These are phyloP conservation scores for Talaromyces adpressus DNA, from an alignment of 495 filamentous ascomycete genomes.

Conservation along the genomic window DNA sequence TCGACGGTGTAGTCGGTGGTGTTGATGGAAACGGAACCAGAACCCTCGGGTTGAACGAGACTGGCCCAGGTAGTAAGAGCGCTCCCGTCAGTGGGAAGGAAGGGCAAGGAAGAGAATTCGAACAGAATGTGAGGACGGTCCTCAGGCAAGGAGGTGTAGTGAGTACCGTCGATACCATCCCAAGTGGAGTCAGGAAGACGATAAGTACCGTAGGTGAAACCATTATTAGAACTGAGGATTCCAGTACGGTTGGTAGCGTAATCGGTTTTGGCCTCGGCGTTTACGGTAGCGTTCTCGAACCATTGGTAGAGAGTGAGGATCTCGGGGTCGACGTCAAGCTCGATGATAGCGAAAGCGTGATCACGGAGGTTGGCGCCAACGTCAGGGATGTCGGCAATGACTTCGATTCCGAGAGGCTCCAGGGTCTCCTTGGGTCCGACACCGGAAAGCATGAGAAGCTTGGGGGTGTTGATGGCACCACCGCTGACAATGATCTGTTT, in stretches of 20 bases:
- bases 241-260: background rate
- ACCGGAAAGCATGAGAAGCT: constrained; percentile 58
- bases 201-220: constrained; percentile 4
- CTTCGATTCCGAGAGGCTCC: constrained; percentile 34
- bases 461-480: constrained; percentile 55
- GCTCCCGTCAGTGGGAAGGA: background rate
- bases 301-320: background rate
- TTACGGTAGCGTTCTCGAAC: background rate
- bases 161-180: background rate
- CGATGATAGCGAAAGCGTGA: constrained; percentile 19
- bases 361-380: constrained; percentile 65
- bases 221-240: background rate
- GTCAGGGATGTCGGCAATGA: constrained; percentile 48
- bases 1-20: constrained; percentile 9
- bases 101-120: constrained; percentile 8
- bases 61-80: constrained; percentile 5
- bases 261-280: background rate
- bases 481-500: constrained; percentile 58
- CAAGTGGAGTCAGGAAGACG: constrained; percentile 9
- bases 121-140: constrained; percentile 10
- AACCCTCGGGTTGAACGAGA: constrained; percentile 9
- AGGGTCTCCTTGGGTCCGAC: constrained; percentile 49
- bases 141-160: constrained; percentile 4
- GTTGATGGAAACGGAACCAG: constrained; percentile 2
- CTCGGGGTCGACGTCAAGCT: background rate